phyloP scores from a whole-genome alignment of 1,284 basidiomycete genomes.

The Rhodotorula sp. region DNA sequence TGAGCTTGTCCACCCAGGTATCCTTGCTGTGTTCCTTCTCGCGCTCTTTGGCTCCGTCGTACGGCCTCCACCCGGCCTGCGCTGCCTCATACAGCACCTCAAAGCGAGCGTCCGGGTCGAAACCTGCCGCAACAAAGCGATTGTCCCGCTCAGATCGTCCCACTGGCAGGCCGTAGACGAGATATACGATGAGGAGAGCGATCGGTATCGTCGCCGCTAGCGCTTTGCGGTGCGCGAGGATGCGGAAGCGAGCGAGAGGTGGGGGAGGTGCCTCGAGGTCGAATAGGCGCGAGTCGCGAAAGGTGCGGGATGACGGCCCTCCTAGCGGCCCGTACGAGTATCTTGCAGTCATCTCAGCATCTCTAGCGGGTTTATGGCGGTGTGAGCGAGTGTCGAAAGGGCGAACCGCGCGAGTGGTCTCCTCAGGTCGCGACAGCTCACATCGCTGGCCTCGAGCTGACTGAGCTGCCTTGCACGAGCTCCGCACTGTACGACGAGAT shows the following conservation, averaged over 20 bases:
- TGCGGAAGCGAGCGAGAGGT: not conserved
- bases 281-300: conserved; percentile 1
- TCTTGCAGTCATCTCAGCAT: not conserved
- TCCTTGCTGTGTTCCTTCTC: not conserved
- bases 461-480: too few relatives aligned
- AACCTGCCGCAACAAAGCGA: not conserved
- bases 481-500: too few relatives aligned
- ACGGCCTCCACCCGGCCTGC: not conserved
- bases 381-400: not conserved
- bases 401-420: not conserved
- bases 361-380: not conserved
- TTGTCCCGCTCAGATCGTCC: not conserved
- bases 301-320: not conserved
- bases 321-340: not conserved
- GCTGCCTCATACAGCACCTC: not conserved
- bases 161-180: not conserved
- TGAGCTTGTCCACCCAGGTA: not conserved
- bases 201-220: not conserved
- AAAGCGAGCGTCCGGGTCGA: conserved; percentile 3
- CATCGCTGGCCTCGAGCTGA: too few relatives aligned
- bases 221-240: not conserved
- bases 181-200: not conserved
- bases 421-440: not conserved
- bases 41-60: not conserved
- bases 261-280: not conserved